Conservation (phyloP, 2,329 filamentous ascomycete species). For the Fusarium brachygibbosum region DNA sequence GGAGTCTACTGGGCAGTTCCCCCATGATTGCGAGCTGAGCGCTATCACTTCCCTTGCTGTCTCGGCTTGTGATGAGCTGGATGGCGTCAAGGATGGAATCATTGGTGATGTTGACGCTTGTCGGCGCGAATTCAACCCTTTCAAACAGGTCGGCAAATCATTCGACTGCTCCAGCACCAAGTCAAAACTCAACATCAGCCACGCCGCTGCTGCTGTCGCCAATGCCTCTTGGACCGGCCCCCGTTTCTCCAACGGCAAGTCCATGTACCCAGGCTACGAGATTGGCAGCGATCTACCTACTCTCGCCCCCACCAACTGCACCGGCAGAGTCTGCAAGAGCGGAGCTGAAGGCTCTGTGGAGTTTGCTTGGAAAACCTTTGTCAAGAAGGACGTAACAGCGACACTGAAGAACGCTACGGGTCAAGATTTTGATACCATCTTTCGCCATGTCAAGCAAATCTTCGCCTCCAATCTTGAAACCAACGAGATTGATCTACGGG, state of each 20-base stretch:
- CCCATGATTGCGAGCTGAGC: slow-evolving; percentile 19
- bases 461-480: slow-evolving; percentile 19
- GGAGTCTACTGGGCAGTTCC: slow-evolving; percentile 19
- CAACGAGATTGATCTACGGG: slow-evolving; percentile 20
- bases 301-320: neutral
- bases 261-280: slow-evolving; percentile 17
- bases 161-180: slow-evolving; percentile 12
- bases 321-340: neutral
- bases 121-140: slow-evolving; percentile 4
- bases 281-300: neutral
- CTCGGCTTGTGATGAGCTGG: slow-evolving; percentile 1
- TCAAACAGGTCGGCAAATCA: slow-evolving; percentile 2
- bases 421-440: slow-evolving; percentile 14
- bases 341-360: neutral
- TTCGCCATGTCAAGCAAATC: slow-evolving; percentile 1
- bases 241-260: slow-evolving; percentile 18
- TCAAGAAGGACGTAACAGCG: neutral
- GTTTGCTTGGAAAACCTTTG: neutral
- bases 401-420: neutral
- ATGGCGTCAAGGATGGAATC: slow-evolving; percentile 1
- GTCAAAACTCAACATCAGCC: slow-evolving; percentile 2
- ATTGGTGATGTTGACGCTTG: neutral
- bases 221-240: slow-evolving; percentile 24
- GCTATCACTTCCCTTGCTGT: slow-evolving; percentile 1
- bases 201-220: slow-evolving; percentile 14